Evolutionary conservation across 129 eudicot species (phyloP).

Genomic region (Flaveria robusta): DNA sequence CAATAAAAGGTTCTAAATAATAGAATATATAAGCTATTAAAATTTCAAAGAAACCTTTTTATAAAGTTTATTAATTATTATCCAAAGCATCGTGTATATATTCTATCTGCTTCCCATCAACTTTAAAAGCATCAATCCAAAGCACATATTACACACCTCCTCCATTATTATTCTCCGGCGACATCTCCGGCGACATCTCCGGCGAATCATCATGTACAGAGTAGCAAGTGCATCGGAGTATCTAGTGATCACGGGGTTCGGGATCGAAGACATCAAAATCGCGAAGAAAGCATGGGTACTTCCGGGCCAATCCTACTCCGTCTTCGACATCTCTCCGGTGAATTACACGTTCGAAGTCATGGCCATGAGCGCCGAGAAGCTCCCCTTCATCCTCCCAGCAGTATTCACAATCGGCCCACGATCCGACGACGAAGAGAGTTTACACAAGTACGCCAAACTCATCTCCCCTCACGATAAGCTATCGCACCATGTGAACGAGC

Average conservation of each 20-base stretch:
- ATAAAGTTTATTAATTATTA: too few relatives aligned
- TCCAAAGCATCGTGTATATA: background rate
- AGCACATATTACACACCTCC: background rate
- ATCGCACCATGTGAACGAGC: conserved; percentile 59
- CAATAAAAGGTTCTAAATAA: too few relatives aligned
- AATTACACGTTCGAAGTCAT: conserved; percentile 70
- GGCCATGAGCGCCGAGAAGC: conserved; percentile 80
- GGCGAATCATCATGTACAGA: conserved; percentile 38
- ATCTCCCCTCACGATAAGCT: conserved; percentile 57
- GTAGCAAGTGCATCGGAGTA: conserved; percentile 68
- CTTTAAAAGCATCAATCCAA: background rate
- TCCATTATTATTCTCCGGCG: too few relatives aligned
- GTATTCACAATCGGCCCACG: conserved; percentile 68
- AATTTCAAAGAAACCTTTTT: too few relatives aligned
- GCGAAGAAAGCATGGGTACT: conserved; percentile 61
- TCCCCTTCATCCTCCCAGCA: conserved; percentile 64
- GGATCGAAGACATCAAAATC: conserved; percentile 51
- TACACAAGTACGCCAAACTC: conserved; percentile 60
- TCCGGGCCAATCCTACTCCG: conserved; percentile 57
- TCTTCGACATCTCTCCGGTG: conserved; percentile 60
- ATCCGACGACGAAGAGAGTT: conserved; percentile 40
- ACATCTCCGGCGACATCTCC: background rate
- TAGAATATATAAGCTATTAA: too few relatives aligned
- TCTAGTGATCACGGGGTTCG: conserved; percentile 58
- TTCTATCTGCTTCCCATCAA: background rate